A percentile compares a stretch with the other conserved stretches of the same genome.
These are phyloP conservation scores for Suillus hirtellus DNA, from an alignment of 768 basidiomycete genomes.

Conservation along the genomic window DNA sequence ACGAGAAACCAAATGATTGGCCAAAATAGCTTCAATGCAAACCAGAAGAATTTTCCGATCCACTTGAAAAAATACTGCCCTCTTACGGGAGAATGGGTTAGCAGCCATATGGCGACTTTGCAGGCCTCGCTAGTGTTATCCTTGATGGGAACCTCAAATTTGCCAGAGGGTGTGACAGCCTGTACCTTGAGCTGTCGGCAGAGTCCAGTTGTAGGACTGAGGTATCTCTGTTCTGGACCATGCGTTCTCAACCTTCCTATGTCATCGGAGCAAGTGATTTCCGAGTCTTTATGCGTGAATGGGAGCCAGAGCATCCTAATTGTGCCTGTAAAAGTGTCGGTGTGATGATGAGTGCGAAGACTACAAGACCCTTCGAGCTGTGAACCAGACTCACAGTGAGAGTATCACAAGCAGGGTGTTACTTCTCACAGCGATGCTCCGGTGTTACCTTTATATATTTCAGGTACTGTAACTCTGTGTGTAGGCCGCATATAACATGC, in stretches of 20 bases:
- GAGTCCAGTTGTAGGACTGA: not conserved
- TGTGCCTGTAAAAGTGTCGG: not conserved
- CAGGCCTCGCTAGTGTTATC: not conserved
- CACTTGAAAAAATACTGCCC: not conserved
- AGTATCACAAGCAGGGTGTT: not conserved
- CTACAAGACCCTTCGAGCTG: not conserved
- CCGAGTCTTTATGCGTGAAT: not conserved
- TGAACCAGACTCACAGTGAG: no score
- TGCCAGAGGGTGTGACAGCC: not conserved
- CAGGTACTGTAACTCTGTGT: no score
- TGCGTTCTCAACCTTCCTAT: not conserved
- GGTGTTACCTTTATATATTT: no score
- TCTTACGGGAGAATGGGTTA: not conserved
- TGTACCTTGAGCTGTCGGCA: not conserved
- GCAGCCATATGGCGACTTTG: not conserved
- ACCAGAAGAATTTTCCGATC: not conserved
- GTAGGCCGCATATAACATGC: no score
- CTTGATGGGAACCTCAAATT: not conserved
- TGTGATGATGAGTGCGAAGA: not conserved
- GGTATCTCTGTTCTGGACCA: not conserved
- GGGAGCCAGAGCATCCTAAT: not conserved
- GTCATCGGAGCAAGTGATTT: not conserved
- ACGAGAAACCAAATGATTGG: not conserved
- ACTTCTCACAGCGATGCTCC: not conserved
- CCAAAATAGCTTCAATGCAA: not conserved